Percentiles rank a stretch among this genome's conserved stretches.
phyloP scores from a whole-genome alignment of 805 yeast species.

The Saccharomycopsis guyanensis region DNA sequence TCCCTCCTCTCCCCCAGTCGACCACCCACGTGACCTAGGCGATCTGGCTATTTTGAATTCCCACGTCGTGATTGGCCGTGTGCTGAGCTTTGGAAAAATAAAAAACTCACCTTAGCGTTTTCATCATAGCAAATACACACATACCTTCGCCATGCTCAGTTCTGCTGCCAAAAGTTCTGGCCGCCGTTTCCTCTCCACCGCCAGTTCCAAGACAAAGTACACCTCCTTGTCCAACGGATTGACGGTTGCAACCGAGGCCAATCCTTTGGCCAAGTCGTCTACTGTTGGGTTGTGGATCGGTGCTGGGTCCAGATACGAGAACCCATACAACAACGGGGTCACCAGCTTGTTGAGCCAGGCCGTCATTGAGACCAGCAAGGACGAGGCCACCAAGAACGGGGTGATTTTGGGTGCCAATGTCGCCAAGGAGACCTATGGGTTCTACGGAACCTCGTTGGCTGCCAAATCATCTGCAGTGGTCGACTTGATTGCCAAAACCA shows the following conservation, averaged over 20 bases:
- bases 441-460: slow-evolving; percentile 46
- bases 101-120: not conserved
- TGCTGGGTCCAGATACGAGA: slow-evolving; percentile 76
- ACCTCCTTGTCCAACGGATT: slow-evolving; percentile 71
- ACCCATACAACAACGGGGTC: slow-evolving; percentile 76
- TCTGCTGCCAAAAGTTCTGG: slow-evolving; percentile 16
- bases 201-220: slow-evolving; percentile 53
- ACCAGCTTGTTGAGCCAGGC: slow-evolving; percentile 54
- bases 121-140: not conserved
- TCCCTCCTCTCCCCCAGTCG: too few species aligned
- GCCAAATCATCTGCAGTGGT: slow-evolving; percentile 47
- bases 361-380: slow-evolving; percentile 32
- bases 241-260: slow-evolving; percentile 61
- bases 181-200: slow-evolving; percentile 55
- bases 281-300: slow-evolving; percentile 65
- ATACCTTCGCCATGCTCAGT: slow-evolving; percentile 14
- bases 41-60: not conserved
- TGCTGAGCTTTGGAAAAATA: not conserved
- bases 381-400: slow-evolving; percentile 41
- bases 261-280: slow-evolving; percentile 47
- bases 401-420: slow-evolving; percentile 46
- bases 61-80: not conserved
- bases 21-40: not conserved
- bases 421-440: slow-evolving; percentile 58
- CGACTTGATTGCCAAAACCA: slow-evolving; percentile 38